phyloP scores from a whole-genome alignment of 2,329 filamentous ascomycete species.

The Macroventuria anomochaeta region DNA sequence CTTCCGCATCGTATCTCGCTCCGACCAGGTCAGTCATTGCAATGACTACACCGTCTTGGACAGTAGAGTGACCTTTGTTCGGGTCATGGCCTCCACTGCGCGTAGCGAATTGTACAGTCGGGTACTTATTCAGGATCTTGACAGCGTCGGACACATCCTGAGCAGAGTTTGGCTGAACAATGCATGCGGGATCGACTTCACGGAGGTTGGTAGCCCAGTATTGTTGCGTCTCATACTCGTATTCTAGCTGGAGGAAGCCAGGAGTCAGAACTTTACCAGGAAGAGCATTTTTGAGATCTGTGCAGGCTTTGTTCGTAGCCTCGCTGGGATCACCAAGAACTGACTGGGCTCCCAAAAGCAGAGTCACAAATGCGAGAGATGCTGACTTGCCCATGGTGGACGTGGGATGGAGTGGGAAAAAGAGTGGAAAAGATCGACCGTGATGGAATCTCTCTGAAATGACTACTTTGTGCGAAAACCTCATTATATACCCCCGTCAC shows the following conservation, averaged over 20 bases:
- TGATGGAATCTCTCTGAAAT: no score
- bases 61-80: conserved; percentile 43
- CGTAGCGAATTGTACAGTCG: conserved; percentile 29
- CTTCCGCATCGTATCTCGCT: conserved; percentile 42
- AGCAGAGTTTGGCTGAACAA: conserved; percentile 32
- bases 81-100: conserved; percentile 47
- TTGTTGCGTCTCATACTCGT: conserved; percentile 24
- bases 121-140: conserved; percentile 28
- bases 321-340: conserved; percentile 13
- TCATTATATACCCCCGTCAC: no score
- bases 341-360: conserved; percentile 14
- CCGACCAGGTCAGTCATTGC: conserved; percentile 44
- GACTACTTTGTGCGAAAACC: no score
- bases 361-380: background rate
- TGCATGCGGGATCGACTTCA: conserved; percentile 29
- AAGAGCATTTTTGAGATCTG: conserved; percentile 22
- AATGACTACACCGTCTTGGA: conserved; percentile 49
- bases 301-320: conserved; percentile 24
- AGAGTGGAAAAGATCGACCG: no score
- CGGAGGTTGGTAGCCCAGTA: conserved; percentile 28
- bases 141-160: conserved; percentile 31
- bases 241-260: conserved; percentile 22
- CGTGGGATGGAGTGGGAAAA: no score
- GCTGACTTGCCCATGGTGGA: no score
- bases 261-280: conserved; percentile 25